These are phyloP conservation scores for Plantago rigida DNA, from an alignment of 305 asterid species.

Conservation along the genomic window DNA sequence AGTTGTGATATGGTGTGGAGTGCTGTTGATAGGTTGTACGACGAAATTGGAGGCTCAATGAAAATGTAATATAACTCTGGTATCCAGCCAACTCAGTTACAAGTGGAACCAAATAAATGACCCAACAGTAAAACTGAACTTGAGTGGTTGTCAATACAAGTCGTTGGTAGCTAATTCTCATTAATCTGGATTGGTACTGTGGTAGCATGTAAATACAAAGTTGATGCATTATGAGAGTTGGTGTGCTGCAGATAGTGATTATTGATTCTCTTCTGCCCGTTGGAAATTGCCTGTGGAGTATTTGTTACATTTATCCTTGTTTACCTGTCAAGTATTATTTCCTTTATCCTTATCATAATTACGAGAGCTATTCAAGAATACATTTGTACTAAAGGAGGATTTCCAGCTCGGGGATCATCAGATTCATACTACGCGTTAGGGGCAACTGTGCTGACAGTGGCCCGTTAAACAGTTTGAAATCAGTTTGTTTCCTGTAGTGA, in stretches of 20 bases:
- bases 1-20: too few species aligned
- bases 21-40: too few species aligned
- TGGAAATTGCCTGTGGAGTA: neutral
- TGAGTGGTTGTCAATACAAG: too few species aligned
- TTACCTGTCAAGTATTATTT: neutral
- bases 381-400: neutral
- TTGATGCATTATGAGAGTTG: neutral
- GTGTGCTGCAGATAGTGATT: neutral
- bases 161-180: too few species aligned
- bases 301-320: neutral
- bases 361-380: neutral
- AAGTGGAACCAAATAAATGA: too few species aligned
- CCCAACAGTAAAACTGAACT: too few species aligned
- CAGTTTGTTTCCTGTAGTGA: neutral
- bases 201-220: too few species aligned
- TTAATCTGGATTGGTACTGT: too few species aligned
- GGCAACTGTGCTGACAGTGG: neutral
- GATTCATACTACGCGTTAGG: neutral
- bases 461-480: neutral
- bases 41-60: too few species aligned
- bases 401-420: neutral
- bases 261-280: neutral
- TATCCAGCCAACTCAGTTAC: too few species aligned
- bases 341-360: neutral
- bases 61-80: too few species aligned